Conservation (phyloP, 768 basidiomycete species). For the Leccinum pellstonianum region DNA sequence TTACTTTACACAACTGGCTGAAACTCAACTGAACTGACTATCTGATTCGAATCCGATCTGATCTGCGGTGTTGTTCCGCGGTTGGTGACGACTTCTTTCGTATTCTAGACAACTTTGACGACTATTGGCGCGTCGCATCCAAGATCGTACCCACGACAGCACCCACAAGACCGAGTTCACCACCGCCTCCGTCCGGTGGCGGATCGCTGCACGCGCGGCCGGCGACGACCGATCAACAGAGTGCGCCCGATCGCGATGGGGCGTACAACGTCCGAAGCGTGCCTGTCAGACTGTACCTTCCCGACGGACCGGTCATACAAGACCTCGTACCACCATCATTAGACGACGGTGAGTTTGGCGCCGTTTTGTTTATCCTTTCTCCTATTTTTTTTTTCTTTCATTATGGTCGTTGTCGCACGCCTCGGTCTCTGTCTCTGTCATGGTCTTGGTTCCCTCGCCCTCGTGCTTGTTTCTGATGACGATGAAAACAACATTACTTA, state of each 20-base stretch:
- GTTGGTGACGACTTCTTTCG: slow-evolving; percentile 9
- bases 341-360: slow-evolving; percentile 61
- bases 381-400: background rate
- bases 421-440: background rate
- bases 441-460: background rate
- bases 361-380: background rate
- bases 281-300: slow-evolving; percentile 87
- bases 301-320: slow-evolving; percentile 86
- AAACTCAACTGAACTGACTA: background rate
- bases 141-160: slow-evolving; percentile 85
- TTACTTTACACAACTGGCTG: too few species aligned
- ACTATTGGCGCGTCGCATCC: slow-evolving; percentile 92
- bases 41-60: background rate
- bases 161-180: slow-evolving; percentile 56
- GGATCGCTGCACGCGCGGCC: slow-evolving; percentile 64
- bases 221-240: slow-evolving; percentile 59
- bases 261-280: slow-evolving; percentile 86
- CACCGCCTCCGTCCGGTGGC: slow-evolving; percentile 46
- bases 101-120: slow-evolving; percentile 86
- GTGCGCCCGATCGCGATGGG: slow-evolving; percentile 65
- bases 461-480: background rate
- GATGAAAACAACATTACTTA: slow-evolving; percentile 31
- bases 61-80: slow-evolving; percentile 2
- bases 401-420: background rate
- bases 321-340: slow-evolving; percentile 80